These are phyloP conservation scores for Phytophthora boehmeriae DNA, from an alignment of 352 stramenopile species.

Conservation along the genomic window DNA sequence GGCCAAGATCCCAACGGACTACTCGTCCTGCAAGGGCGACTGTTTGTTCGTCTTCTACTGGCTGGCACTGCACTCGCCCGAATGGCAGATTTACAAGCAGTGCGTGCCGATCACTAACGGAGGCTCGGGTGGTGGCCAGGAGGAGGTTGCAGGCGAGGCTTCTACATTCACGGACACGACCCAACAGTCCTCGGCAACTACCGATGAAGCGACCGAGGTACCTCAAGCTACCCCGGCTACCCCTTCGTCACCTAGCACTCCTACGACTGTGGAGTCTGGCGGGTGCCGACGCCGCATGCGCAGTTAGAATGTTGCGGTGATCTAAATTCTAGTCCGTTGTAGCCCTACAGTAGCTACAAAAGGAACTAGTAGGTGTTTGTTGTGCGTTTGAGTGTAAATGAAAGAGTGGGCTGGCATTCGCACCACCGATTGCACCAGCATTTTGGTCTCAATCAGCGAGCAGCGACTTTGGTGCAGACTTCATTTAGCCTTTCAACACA, in stretches of 20 bases:
- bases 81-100: conserved; percentile 55
- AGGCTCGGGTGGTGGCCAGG: conserved; percentile 9
- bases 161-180: conserved; percentile 5
- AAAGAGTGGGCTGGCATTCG: conserved; percentile 1
- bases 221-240: conserved; percentile 2
- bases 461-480: background rate
- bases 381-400: background rate
- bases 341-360: no score
- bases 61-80: conserved; percentile 39
- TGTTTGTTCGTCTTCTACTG: conserved; percentile 64
- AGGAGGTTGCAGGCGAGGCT: conserved; percentile 13
- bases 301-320: conserved; percentile 3
- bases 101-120: conserved; percentile 37
- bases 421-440: conserved; percentile 12
- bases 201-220: conserved; percentile 8
- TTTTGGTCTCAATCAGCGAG: background rate
- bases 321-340: no score
- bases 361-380: background rate
- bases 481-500: background rate
- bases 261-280: conserved; percentile 3
- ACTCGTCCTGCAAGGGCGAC: conserved; percentile 47
- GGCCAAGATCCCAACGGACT: conserved; percentile 56
- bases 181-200: conserved; percentile 5
- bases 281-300: conserved; percentile 23
- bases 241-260: background rate